Base-by-base conservation (phyloP, 305 asterid genomes). In the Withania somnifera region DNA sequence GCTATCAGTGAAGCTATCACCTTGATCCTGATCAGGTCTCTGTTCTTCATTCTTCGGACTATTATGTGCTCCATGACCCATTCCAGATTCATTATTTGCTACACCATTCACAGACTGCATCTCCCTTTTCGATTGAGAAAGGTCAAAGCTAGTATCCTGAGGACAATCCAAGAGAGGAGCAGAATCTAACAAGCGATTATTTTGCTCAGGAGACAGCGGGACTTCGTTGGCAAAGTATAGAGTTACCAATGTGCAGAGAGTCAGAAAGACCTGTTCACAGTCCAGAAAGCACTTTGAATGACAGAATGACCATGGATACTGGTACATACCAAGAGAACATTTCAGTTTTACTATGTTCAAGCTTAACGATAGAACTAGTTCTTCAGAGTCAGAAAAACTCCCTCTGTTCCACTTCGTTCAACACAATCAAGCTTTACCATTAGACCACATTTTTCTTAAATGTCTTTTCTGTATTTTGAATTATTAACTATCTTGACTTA, bases 201-300 rank as follows among this genome's bases (percentile, higher is more conserved):
- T 83, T 80, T 91, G 93, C 82, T 86, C 87, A 58, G 88, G 87
- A 50, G 86, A 42, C 89, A 92, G 83, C 2, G 97, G 98, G 57
- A 91, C n/a, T 91, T 97, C 99, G 81, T 91, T 91, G 5, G 99
- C 99, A 78, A 97, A 94, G 95, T 93, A 89, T 86, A 97, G 91
- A 10, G 98, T 93, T 78, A 97, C 93, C 64, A 91, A 91, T 1
- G 98, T 94, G 84, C 99, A 97, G 34, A 92, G 69, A 36, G 87
- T 73, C 82, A 95, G 93, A 92, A 95, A 92, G 56, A 89, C 92
- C 99, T 97, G 90, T 30, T 82, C 67, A 83, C 81, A 80, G 51
- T 24, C 68, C 68, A 58, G 57, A 60, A 56, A 34, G 64, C 60
- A 51, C 81, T 88, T 58, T 85, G 89, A 82, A 24, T 47, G 78